Evolutionary conservation across 2,329 filamentous ascomycete species (phyloP), one percentile per base, ranked within the genome.

Genomic region (Alternaria consortialis): DNA sequence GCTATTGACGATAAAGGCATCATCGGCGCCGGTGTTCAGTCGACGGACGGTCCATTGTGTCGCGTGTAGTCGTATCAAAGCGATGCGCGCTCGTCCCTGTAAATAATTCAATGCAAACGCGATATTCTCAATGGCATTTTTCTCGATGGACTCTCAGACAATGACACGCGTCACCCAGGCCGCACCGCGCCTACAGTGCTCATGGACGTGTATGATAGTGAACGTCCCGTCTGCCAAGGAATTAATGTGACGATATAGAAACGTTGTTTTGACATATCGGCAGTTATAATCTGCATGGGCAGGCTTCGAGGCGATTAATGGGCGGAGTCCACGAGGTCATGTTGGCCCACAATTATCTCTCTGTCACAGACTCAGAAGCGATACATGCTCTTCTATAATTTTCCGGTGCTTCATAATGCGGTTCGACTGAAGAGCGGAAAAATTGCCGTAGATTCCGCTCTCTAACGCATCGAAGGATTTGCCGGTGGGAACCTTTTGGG

Each of bases 11-110:
- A 75, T 50, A 62, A 66, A 2, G 73, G 70, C 23, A 69, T 73
- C 29, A 63, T 71, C 39, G 75, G 74, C 6, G 68, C 75, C 5
- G 74, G 73, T 7, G 71, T 76, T 13, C 71, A 71, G 55, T 74
- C 74, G 51, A 73, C 70, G 17, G 66, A 76, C 53, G 74, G 74
- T 7, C 67, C 67, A 27, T 47, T 76, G 34, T 76, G 74, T 62
- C 67, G 72, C 11, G 62, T 62, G 23, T 71, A 53, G 48, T 37
- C 5, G 29, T 29, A 23, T 25, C 23, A n/a, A 39, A 56, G 27
- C 39, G 40, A 25, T 25, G 31, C 25, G 25, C 53, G 29, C 15
- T 53, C 37, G 42, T 54, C 37, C 40, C 50, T 53, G 54, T 58
- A 52, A 27, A 60, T 56, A 52, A 20, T 34, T 42, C 43, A 55